phyloP scores from a whole-genome alignment of 176 grass and related monocot species.

The Themeda triandra region DNA sequence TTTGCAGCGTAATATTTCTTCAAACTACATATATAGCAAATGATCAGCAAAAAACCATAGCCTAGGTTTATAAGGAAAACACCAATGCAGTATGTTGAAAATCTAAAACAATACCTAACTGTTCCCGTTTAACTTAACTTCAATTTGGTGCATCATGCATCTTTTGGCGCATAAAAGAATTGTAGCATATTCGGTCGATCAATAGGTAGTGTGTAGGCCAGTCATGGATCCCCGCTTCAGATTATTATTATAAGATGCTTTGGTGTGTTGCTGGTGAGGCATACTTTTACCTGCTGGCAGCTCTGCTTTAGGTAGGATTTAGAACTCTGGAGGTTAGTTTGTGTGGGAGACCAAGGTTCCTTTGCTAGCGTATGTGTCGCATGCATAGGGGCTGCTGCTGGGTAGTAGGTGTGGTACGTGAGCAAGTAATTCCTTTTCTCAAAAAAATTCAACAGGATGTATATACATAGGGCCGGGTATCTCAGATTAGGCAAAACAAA shows the following conservation, averaged over 20 bases:
- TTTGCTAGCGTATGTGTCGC: slow-evolving; percentile 20
- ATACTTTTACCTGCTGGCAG: slow-evolving; percentile 16
- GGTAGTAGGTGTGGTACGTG: slow-evolving; percentile 2
- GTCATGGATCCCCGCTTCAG: not conserved
- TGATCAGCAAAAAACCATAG: not conserved
- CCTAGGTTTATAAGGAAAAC: not conserved
- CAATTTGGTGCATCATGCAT: slow-evolving; percentile 1
- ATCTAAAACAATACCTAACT: slow-evolving; percentile 12
- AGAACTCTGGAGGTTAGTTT: slow-evolving; percentile 30
- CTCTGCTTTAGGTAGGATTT: slow-evolving; percentile 23
- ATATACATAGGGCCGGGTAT: too few species aligned
- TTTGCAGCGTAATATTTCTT: not conserved
- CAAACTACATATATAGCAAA: not conserved
- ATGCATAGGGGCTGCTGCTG: not conserved
- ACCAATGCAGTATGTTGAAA: not conserved
- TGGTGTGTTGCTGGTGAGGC: slow-evolving; percentile 32
- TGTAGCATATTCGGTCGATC: not conserved
- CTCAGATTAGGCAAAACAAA: not conserved
- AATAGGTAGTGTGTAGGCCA: slow-evolving; percentile 1
- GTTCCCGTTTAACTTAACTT: not conserved
- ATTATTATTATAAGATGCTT: slow-evolving; percentile 11
- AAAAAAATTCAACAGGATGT: not conserved
- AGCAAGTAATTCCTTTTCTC: slow-evolving; percentile 18
- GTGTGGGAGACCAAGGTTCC: slow-evolving; percentile 57
- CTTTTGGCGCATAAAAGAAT: not conserved